Evolutionary conservation across 169 alveolate species (phyloP).

Genomic region (Plasmodium vinckei): DNA sequence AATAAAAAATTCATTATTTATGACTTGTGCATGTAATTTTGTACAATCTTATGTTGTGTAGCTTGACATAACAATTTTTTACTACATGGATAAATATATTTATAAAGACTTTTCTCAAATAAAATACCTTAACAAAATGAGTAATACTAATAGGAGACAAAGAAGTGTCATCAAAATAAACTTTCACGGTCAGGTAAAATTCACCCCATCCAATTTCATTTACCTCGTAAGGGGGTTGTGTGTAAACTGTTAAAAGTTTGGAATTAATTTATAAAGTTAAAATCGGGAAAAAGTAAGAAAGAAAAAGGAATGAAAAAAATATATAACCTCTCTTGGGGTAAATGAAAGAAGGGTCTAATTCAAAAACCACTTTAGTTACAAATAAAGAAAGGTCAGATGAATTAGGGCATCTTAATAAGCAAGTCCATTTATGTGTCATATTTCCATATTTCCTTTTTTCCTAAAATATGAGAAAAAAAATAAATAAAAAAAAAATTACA

Average conservation of each 20-base stretch:
- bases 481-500: neutral
- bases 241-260: constrained; percentile 67
- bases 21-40: neutral
- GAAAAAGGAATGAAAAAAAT: neutral
- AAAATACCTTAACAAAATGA: constrained; percentile 78
- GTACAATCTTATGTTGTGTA: neutral
- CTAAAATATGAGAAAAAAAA: constrained; percentile 58
- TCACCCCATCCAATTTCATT: constrained; percentile 90
- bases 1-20: constrained; percentile 1
- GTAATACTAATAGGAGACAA: constrained; percentile 82
- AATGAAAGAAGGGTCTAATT: constrained; percentile 93
- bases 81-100: neutral
- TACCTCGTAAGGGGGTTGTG: constrained; percentile 86
- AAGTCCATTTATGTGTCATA: constrained; percentile 94
- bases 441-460: constrained; percentile 92
- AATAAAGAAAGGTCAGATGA: constrained; percentile 92
- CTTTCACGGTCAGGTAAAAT: constrained; percentile 82
- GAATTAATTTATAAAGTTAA: neutral
- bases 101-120: neutral
- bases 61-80: no score
- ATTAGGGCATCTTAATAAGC: constrained; percentile 92
- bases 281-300: neutral
- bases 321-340: constrained; percentile 88
- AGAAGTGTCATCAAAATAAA: constrained; percentile 82
- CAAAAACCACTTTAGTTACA: constrained; percentile 91